Evolutionary conservation across 495 filamentous ascomycete genomes (phyloP).

Genomic region (Lasiosphaeria ovina): DNA sequence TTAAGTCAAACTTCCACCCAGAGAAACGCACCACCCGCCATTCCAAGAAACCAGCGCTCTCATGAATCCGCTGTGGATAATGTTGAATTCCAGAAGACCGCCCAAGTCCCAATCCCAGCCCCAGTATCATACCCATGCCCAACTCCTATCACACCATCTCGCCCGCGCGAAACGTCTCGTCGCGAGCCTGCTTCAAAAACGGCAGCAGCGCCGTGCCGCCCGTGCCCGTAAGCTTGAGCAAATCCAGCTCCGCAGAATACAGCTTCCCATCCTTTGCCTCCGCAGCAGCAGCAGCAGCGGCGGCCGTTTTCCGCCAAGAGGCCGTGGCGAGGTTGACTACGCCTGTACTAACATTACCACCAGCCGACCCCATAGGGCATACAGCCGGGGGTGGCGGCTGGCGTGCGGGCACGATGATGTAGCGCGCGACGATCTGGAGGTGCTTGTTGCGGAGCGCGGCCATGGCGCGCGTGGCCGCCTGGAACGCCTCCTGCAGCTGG

Average conservation of each 20-base stretch:
- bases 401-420: slow-evolving; percentile 72
- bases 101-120: too few relatives aligned
- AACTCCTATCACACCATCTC: not conserved
- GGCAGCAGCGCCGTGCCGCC: slow-evolving; percentile 89
- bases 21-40: too few relatives aligned
- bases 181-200: slow-evolving; percentile 90
- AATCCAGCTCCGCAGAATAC: not conserved
- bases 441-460: slow-evolving; percentile 82
- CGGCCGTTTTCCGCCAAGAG: slow-evolving; percentile 22
- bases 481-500: slow-evolving; percentile 66
- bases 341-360: not conserved
- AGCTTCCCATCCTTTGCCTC: slow-evolving; percentile 21
- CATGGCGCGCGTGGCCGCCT: slow-evolving; percentile 79
- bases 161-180: slow-evolving; percentile 61
- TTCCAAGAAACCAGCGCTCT: too few relatives aligned
- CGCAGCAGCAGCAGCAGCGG: not conserved
- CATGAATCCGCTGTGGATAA: too few relatives aligned
- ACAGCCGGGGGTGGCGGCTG: slow-evolving; percentile 17
- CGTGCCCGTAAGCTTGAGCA: slow-evolving; percentile 71
- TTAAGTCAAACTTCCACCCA: too few relatives aligned
- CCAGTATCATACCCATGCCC: too few relatives aligned
- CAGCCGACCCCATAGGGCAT: not conserved
- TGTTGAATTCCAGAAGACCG: too few relatives aligned
- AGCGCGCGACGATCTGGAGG: slow-evolving; percentile 87
- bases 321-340: slow-evolving; percentile 63